Evolutionary conservation across 495 filamentous ascomycete genomes (phyloP).

Genomic region (Penicillium salamii): DNA sequence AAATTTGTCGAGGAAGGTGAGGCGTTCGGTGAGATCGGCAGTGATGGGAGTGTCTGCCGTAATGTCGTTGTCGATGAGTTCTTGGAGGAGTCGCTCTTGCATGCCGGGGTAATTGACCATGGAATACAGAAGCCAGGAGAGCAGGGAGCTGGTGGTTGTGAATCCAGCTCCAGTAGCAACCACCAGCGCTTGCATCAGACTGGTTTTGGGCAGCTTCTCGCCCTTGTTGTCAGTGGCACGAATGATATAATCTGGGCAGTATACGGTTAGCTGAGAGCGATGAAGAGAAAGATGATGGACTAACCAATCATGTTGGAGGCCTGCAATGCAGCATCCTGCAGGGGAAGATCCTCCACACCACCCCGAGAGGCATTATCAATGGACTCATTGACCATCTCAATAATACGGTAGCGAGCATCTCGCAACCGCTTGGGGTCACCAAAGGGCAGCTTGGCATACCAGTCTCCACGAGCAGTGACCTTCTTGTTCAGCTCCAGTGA

Average conservation of each 20-base stretch:
- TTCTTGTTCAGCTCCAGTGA: constrained; percentile 51
- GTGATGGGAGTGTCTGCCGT: constrained; percentile 29
- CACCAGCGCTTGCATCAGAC: neutral
- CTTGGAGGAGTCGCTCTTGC: constrained; percentile 51
- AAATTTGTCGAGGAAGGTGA: constrained; percentile 51
- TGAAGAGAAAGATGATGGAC: neutral
- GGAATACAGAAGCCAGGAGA: constrained; percentile 54
- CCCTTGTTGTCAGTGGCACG: constrained; percentile 51
- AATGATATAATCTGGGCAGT: constrained; percentile 37
- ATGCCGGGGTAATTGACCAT: constrained; percentile 47
- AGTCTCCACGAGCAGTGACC: constrained; percentile 43
- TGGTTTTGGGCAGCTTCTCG: constrained; percentile 22
- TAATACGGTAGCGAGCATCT: constrained; percentile 21
- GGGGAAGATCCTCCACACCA: constrained; percentile 40
- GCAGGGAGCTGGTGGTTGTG: constrained; percentile 48
- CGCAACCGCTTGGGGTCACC: constrained; percentile 44
- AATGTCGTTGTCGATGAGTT: constrained; percentile 47
- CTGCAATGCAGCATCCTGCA: constrained; percentile 50
- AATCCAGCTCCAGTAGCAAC: constrained; percentile 51
- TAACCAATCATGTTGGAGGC: constrained; percentile 45
- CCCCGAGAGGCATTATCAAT: constrained; percentile 26
- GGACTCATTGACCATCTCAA: constrained; percentile 36
- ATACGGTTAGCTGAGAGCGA: too few relatives aligned
- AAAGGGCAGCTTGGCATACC: constrained; percentile 51
- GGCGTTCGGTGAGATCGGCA: constrained; percentile 37